phyloP scores from a whole-genome alignment of 2,329 filamentous ascomycete species.

The Cytospora chrysosperma region DNA sequence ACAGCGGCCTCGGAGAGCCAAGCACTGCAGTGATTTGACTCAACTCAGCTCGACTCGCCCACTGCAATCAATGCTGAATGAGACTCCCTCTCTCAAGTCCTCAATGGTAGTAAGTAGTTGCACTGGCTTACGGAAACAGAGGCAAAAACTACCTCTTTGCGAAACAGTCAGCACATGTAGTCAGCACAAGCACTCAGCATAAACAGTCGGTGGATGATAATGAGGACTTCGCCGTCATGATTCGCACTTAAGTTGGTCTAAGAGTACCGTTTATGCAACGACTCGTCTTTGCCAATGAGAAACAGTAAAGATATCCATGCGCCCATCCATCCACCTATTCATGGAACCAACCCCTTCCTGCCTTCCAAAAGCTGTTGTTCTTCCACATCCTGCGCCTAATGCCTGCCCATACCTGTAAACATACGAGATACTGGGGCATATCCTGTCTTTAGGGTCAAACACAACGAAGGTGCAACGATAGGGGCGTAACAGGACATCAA shows the following conservation, averaged over 20 bases:
- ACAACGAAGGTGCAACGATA: background rate
- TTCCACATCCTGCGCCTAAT: constrained; percentile 20
- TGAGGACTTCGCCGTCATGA: constrained; percentile 1
- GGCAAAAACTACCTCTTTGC: too few species aligned
- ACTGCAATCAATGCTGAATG: background rate
- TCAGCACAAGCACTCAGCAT: too few species aligned
- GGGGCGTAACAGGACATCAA: background rate
- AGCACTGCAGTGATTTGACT: background rate
- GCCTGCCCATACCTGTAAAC: constrained; percentile 19
- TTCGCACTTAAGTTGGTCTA: constrained; percentile 21
- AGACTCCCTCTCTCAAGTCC: too few species aligned
- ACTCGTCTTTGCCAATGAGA: constrained; percentile 19
- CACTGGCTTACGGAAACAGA: too few species aligned
- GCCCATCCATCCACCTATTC: constrained; percentile 3
- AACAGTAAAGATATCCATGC: background rate
- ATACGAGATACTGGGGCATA: background rate
- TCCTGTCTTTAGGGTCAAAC: background rate
- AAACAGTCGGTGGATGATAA: background rate
- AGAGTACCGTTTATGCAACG: constrained; percentile 24
- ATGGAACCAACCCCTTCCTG: constrained; percentile 11
- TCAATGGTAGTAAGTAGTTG: too few species aligned
- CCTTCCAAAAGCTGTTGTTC: constrained; percentile 3
- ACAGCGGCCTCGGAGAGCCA: constrained; percentile 13
- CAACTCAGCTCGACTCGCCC: background rate
- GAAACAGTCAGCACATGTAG: too few species aligned